Percentiles rank a stretch among this genome's conserved stretches.
phyloP scores from a whole-genome alignment of 495 filamentous ascomycete species.

The Rhizodiscina lignyota region DNA sequence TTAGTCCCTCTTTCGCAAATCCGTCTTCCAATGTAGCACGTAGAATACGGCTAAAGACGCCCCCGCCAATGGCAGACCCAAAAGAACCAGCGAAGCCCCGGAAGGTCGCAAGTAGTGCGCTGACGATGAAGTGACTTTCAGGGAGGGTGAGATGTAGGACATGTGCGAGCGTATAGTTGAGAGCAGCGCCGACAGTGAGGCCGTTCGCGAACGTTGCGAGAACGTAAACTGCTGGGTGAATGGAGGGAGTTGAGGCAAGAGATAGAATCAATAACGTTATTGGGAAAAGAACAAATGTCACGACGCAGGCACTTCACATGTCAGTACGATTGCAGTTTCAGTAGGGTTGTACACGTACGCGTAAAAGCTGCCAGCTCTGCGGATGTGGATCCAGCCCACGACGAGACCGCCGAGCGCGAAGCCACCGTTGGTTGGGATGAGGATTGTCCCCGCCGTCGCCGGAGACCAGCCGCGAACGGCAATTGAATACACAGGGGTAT shows the following conservation, averaged over 20 bases:
- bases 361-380: conserved; percentile 48
- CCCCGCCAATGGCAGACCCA: conserved; percentile 60
- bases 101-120: conserved; percentile 52
- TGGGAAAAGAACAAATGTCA: conserved; percentile 37
- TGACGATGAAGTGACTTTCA: conserved; percentile 51
- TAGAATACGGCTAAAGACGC: conserved; percentile 48
- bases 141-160: conserved; percentile 48
- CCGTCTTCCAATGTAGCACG: conserved; percentile 35
- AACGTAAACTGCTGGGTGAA: conserved; percentile 29
- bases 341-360: conserved; percentile 15
- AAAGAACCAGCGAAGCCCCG: conserved; percentile 61
- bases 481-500: conserved; percentile 56
- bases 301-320: conserved; percentile 28
- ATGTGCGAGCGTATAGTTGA: conserved; percentile 68
- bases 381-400: conserved; percentile 55
- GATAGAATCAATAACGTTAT: conserved; percentile 32
- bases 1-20: conserved; percentile 34
- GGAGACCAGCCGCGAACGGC: conserved; percentile 49
- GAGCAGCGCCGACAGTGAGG: conserved; percentile 45
- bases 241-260: conserved; percentile 30
- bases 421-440: conserved; percentile 60
- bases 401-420: conserved; percentile 55
- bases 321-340: not conserved
- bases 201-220: conserved; percentile 45
- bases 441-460: conserved; percentile 48